phyloP scores from a whole-genome alignment of 176 grass and related monocot species.

The Oropetium thomaeum region DNA sequence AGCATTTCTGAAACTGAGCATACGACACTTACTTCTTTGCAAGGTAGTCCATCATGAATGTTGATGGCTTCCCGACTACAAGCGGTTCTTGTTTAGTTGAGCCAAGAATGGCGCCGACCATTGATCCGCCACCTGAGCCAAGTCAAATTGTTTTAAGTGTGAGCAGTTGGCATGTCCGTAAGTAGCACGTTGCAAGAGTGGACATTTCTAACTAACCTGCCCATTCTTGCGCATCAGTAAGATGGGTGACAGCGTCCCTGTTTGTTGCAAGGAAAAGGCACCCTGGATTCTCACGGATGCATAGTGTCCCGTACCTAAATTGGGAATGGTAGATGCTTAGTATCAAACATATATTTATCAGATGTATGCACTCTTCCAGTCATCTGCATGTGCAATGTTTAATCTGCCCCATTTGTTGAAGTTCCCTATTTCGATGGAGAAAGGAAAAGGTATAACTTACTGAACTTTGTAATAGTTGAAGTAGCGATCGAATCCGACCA shows the following conservation, averaged over 20 bases:
- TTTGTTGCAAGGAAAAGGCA: slow-evolving; percentile 98
- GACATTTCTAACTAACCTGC: slow-evolving; percentile 53
- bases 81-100: slow-evolving; percentile 86
- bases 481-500: slow-evolving; percentile 96
- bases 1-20: background rate
- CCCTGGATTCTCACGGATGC: slow-evolving; percentile 90
- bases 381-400: background rate
- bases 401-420: background rate
- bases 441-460: slow-evolving; percentile 51
- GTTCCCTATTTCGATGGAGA: background rate
- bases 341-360: background rate
- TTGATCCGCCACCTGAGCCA: slow-evolving; percentile 80
- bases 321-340: background rate
- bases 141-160: slow-evolving; percentile 17
- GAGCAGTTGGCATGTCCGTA: background rate
- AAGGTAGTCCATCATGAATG: slow-evolving; percentile 99
- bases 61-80: slow-evolving; percentile 91
- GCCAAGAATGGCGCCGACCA: slow-evolving; percentile 79
- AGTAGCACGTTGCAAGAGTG: background rate
- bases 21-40: slow-evolving; percentile 73
- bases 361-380: background rate
- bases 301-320: slow-evolving; percentile 78
- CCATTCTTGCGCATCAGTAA: slow-evolving; percentile 99
- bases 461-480: slow-evolving; percentile 99
- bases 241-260: slow-evolving; percentile 94